phyloP scores from a whole-genome alignment of 2,329 filamentous ascomycete species.

The Cadophora malorum region DNA sequence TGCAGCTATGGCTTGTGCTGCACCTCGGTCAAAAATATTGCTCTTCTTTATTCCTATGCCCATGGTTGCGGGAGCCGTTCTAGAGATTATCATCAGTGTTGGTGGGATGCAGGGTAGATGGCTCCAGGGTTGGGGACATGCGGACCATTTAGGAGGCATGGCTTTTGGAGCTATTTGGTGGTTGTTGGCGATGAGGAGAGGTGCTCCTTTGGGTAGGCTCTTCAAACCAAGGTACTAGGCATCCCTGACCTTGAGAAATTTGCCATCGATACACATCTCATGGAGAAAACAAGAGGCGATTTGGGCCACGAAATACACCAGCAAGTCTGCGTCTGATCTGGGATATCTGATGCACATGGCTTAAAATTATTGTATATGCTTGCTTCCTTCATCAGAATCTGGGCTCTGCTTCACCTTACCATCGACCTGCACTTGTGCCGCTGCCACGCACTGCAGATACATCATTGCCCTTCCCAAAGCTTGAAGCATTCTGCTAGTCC shows the following conservation, averaged over 20 bases:
- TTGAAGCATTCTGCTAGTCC: background rate
- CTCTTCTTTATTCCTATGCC: conserved; percentile 31
- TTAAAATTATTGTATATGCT: background rate
- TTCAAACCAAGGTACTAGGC: conserved; percentile 6
- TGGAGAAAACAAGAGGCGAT: no score
- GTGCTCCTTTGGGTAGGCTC: conserved; percentile 8
- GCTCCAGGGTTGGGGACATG: conserved; percentile 29
- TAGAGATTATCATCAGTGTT: conserved; percentile 18
- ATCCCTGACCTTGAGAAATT: background rate
- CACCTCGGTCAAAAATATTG: conserved; percentile 9
- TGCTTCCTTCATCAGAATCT: background rate
- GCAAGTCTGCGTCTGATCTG: background rate
- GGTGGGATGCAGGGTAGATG: conserved; percentile 22
- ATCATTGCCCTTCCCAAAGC: background rate
- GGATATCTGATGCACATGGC: background rate
- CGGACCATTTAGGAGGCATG: conserved; percentile 32
- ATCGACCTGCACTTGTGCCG: background rate
- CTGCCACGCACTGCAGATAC: background rate
- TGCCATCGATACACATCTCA: background rate
- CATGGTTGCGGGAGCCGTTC: conserved; percentile 10
- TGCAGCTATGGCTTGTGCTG: conserved; percentile 14
- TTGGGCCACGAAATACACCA: background rate
- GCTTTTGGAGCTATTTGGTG: conserved; percentile 23
- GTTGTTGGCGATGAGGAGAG: conserved; percentile 11
- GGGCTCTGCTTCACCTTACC: background rate